A percentile compares a stretch with the other conserved stretches of the same genome.
Evolutionary conservation across 2,329 filamentous ascomycete species (phyloP).

Genomic region (Colletotrichum australisinense): DNA sequence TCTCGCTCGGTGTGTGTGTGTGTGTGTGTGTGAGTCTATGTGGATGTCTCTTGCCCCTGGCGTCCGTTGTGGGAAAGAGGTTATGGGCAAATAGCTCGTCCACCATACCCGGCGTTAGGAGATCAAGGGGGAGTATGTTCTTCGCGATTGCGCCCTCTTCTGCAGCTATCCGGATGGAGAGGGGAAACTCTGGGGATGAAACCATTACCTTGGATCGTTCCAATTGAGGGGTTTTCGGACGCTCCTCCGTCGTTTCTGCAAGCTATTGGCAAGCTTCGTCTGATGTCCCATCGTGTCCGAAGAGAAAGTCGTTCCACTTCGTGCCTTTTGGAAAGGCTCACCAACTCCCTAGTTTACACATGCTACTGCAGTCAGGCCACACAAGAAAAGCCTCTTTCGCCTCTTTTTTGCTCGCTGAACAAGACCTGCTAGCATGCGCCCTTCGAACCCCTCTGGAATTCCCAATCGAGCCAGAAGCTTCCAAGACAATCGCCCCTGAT

Average conservation of each 20-base stretch:
- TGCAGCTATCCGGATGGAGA: not conserved
- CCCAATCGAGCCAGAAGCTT: not conserved
- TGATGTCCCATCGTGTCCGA: conserved; percentile 5
- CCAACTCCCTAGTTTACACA: not conserved
- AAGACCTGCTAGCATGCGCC: not conserved
- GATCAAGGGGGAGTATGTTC: conserved; percentile 4
- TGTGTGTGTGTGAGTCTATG: not conserved
- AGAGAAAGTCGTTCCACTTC: not conserved
- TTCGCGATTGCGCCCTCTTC: not conserved
- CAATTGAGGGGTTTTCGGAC: not conserved
- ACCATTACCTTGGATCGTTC: not conserved
- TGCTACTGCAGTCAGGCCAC: not conserved
- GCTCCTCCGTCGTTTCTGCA: not conserved
- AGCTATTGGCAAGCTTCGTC: not conserved
- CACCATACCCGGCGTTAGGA: not conserved
- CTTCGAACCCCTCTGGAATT: not conserved
- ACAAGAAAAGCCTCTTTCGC: not conserved
- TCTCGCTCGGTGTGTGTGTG: not conserved
- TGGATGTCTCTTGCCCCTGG: not conserved
- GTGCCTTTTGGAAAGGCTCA: not conserved
- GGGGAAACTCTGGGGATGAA: not conserved
- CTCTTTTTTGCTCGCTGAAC: not conserved
- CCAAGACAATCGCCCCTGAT: not conserved
- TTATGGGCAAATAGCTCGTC: conserved; percentile 9
- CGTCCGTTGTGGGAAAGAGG: not conserved